These are phyloP conservation scores for Chlorella sp. DNA, from an alignment of 139 green algal genomes.

Conservation along the genomic window DNA sequence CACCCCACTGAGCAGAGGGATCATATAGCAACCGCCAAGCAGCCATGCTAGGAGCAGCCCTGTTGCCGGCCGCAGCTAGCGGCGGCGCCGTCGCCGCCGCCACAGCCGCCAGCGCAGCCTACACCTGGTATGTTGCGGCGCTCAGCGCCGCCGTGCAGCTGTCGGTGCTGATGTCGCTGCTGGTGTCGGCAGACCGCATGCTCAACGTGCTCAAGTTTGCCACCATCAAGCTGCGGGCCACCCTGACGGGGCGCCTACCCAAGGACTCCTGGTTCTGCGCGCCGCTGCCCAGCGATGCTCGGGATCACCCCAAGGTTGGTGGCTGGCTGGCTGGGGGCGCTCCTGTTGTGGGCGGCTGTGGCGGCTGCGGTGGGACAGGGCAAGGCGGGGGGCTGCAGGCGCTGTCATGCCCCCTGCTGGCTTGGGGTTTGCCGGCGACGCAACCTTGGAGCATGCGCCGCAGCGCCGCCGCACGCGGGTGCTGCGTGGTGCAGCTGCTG, in stretches of 20 bases:
- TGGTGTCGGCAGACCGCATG: conserved; percentile 58
- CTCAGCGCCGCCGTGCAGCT: conserved; percentile 47
- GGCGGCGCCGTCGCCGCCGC: background rate
- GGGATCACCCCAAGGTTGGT: conserved; percentile 33
- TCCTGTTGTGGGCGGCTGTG: background rate
- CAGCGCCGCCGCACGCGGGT: too few relatives aligned
- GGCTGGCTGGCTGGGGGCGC: background rate
- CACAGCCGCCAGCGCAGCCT: conserved; percentile 1
- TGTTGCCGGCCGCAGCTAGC: background rate
- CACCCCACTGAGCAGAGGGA: too few relatives aligned
- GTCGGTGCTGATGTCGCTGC: conserved; percentile 52
- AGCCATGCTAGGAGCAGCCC: background rate
- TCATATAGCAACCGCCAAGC: too few relatives aligned
- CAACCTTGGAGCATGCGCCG: background rate
- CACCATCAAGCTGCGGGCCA: conserved; percentile 7
- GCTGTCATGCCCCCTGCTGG: background rate
- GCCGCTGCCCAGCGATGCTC: conserved; percentile 47
- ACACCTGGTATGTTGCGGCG: conserved; percentile 62
- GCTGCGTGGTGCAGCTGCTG: too few relatives aligned
- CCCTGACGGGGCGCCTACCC: conserved; percentile 50
- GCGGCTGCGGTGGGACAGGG: background rate
- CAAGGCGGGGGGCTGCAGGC: background rate
- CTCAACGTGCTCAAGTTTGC: conserved; percentile 59
- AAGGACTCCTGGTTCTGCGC: conserved; percentile 49
- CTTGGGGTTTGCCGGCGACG: background rate